phyloP scores from a whole-genome alignment of 1,284 basidiomycete genomes.

The Cutaneotrichosporon sp. region DNA sequence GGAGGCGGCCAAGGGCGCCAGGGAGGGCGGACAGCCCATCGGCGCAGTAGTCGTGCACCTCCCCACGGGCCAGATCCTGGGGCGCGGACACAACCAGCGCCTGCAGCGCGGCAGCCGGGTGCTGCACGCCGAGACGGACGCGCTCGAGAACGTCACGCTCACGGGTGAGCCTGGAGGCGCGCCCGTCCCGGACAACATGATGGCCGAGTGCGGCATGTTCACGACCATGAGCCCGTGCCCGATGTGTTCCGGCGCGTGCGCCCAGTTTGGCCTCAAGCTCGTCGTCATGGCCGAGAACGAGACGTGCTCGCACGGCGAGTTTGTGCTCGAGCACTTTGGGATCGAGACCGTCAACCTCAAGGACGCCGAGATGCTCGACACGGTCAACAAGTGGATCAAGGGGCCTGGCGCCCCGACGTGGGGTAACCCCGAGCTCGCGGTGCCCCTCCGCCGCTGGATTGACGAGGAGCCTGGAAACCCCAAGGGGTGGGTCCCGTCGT shows the following conservation, averaged over 20 bases:
- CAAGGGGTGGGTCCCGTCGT: background rate
- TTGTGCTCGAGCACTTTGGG: background rate
- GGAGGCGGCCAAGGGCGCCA: constrained; percentile 27
- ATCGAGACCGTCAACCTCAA: background rate
- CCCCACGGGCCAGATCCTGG: constrained; percentile 33
- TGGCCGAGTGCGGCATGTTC: constrained; percentile 37
- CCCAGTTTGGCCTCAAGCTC: constrained; percentile 4
- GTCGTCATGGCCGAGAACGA: constrained; percentile 9
- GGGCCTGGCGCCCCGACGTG: background rate
- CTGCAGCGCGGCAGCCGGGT: constrained; percentile 32
- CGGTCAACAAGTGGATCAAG: background rate
- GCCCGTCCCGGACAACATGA: constrained; percentile 9
- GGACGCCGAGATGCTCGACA: background rate
- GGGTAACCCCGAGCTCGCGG: background rate
- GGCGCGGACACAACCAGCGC: constrained; percentile 35
- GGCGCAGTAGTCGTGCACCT: constrained; percentile 37
- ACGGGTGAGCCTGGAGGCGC: constrained; percentile 29
- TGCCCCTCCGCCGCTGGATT: background rate
- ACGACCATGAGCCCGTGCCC: constrained; percentile 36
- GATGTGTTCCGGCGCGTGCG: constrained; percentile 19
- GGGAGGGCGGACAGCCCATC: constrained; percentile 37
- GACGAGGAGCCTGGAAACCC: background rate
- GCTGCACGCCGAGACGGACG: constrained; percentile 39
- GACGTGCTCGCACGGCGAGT: background rate
- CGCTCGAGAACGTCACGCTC: constrained; percentile 26